These are phyloP conservation scores for Thoreauomyces humboldtii DNA, from an alignment of 192 early-diverging fungal genomes.

Conservation along the genomic window DNA sequence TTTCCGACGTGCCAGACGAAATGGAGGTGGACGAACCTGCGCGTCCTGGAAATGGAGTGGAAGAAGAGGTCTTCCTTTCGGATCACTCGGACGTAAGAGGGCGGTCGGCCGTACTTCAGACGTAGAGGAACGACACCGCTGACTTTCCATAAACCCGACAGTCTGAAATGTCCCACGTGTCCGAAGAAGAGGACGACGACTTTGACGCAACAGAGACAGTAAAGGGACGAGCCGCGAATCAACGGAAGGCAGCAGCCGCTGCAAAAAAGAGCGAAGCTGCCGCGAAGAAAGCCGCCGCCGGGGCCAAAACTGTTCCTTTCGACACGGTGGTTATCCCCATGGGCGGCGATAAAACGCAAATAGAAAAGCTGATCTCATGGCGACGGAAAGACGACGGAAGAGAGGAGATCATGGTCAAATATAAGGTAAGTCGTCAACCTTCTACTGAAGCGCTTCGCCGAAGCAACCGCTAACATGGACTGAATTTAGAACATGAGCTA, in stretches of 20 bases:
- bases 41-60: not conserved
- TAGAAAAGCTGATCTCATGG: constrained; percentile 49
- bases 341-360: constrained; percentile 42
- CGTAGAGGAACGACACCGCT: not conserved
- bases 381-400: constrained; percentile 30
- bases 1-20: not conserved
- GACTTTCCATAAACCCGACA: not conserved
- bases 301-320: constrained; percentile 26
- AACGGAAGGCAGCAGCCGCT: constrained; percentile 9
- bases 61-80: not conserved
- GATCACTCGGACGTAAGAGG: not conserved
- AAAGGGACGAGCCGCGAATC: constrained; percentile 6
- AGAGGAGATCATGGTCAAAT: constrained; percentile 74
- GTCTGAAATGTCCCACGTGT: not conserved
- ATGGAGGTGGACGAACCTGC: not conserved
- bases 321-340: constrained; percentile 45
- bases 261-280: not conserved
- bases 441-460: no score
- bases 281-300: not conserved
- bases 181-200: constrained; percentile 28
- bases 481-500: constrained; percentile 71
- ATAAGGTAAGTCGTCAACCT: constrained; percentile 69
- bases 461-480: no score
- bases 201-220: constrained; percentile 16
- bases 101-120: not conserved